Conservation (phyloP, 2,329 filamentous ascomycete species). For the Bipolaris gigantea region DNA sequence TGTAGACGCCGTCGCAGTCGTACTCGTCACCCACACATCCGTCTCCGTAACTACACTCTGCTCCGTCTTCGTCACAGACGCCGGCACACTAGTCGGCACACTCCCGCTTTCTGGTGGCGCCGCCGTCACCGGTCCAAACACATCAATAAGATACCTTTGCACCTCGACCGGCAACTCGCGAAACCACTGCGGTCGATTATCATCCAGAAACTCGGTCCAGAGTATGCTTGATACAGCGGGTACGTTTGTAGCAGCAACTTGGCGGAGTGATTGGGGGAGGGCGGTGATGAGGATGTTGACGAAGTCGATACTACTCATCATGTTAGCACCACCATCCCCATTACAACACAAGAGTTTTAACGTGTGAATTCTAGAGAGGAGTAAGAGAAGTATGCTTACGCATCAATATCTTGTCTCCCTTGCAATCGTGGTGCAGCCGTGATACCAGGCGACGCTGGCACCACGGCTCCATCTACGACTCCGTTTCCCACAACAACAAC, state of each 20-base stretch:
- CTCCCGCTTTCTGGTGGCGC: constrained; percentile 12
- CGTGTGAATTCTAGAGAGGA: neutral
- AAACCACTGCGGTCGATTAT: constrained; percentile 42
- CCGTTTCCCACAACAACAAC: constrained; percentile 15
- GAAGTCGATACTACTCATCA: constrained; percentile 32
- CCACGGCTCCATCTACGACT: constrained; percentile 10
- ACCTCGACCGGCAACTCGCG: constrained; percentile 35
- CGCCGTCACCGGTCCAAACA: constrained; percentile 40
- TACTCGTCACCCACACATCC: constrained; percentile 2
- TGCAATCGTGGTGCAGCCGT: constrained; percentile 31
- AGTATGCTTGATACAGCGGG: constrained; percentile 42
- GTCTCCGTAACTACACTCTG: neutral
- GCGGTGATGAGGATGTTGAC: constrained; percentile 41
- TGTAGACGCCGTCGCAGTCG: neutral
- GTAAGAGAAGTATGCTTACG: constrained; percentile 1
- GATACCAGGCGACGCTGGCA: constrained; percentile 29
- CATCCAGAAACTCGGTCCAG: constrained; percentile 39
- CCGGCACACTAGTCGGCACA: constrained; percentile 6
- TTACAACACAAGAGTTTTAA: constrained; percentile 7
- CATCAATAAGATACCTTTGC: constrained; percentile 38
- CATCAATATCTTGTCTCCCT: neutral
- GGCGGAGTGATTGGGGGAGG: constrained; percentile 39
- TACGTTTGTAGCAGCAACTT: constrained; percentile 41
- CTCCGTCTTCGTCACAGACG: neutral
- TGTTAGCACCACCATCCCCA: constrained; percentile 9